phyloP scores from a whole-genome alignment of 352 stramenopile genomes.

The Phytopythium aichiense region DNA sequence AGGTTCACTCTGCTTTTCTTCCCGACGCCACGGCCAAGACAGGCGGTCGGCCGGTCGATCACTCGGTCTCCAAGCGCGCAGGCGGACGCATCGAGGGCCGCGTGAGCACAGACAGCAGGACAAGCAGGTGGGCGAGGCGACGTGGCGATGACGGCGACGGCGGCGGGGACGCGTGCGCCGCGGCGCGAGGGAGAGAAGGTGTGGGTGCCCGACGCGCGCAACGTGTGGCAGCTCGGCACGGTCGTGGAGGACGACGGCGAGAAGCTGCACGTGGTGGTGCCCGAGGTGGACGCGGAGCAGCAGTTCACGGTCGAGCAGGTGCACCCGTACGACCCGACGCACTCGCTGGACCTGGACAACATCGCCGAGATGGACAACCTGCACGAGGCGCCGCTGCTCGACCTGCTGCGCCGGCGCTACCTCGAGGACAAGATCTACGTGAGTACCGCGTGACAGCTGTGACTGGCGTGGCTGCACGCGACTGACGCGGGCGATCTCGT shows the following conservation, averaged over 20 bases:
- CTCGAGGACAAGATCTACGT: conserved; percentile 92
- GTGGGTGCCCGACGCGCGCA: conserved; percentile 80
- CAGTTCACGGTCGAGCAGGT: conserved; percentile 76
- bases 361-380: conserved; percentile 94
- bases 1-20: conserved; percentile 5
- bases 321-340: conserved; percentile 89
- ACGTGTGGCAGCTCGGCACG: conserved; percentile 84
- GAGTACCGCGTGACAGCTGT: conserved; percentile 6
- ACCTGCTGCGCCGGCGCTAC: conserved; percentile 85
- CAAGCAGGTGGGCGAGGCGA: background rate
- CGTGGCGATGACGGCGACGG: conserved; percentile 19
- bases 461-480: background rate
- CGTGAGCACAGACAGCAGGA: background rate
- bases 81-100: background rate
- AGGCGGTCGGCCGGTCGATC: background rate
- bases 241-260: conserved; percentile 84
- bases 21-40: background rate
- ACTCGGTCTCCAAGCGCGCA: background rate
- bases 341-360: conserved; percentile 86
- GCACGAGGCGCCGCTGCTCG: conserved; percentile 88
- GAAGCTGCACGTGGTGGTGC: conserved; percentile 79
- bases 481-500: conserved; percentile 1
- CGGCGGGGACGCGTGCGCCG: conserved; percentile 42
- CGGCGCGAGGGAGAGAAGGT: conserved; percentile 86
- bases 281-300: conserved; percentile 77